Conservation (phyloP, 306 rosid species). For the Mimosa bimucronata region DNA sequence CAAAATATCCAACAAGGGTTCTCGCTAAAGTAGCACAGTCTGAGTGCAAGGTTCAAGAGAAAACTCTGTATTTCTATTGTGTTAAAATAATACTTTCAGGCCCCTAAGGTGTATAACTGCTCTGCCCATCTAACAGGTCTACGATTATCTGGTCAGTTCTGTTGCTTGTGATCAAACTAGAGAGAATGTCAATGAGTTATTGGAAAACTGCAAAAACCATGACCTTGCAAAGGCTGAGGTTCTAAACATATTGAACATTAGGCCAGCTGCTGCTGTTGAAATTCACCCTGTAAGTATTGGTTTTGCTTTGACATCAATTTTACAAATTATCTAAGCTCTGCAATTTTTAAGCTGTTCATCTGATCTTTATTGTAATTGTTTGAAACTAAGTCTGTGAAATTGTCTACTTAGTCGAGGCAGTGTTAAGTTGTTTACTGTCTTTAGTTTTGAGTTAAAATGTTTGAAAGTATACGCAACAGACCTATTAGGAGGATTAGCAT, state of each 20-base stretch:
- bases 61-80: background rate
- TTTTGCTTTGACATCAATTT: background rate
- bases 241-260: conserved; percentile 67
- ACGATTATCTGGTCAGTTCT: conserved; percentile 66
- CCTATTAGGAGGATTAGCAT: background rate
- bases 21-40: conserved; percentile 65
- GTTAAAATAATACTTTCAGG: background rate
- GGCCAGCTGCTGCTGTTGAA: conserved; percentile 58
- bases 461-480: background rate
- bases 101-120: background rate
- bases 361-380: background rate
- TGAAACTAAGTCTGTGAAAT: background rate
- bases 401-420: background rate
- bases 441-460: conserved; percentile 5
- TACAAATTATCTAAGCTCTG: background rate
- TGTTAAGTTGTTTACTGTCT: background rate
- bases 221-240: conserved; percentile 76
- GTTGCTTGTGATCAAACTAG: conserved; percentile 61
- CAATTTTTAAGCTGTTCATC: background rate
- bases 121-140: conserved; percentile 51
- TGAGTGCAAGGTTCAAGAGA: conserved; percentile 64
- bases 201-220: conserved; percentile 47
- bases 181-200: conserved; percentile 56
- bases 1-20: conserved; percentile 63
- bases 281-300: conserved; percentile 49